Base-by-base conservation (phyloP, 2,329 filamentous ascomycete species). In the Fusarium goolgardi region DNA sequence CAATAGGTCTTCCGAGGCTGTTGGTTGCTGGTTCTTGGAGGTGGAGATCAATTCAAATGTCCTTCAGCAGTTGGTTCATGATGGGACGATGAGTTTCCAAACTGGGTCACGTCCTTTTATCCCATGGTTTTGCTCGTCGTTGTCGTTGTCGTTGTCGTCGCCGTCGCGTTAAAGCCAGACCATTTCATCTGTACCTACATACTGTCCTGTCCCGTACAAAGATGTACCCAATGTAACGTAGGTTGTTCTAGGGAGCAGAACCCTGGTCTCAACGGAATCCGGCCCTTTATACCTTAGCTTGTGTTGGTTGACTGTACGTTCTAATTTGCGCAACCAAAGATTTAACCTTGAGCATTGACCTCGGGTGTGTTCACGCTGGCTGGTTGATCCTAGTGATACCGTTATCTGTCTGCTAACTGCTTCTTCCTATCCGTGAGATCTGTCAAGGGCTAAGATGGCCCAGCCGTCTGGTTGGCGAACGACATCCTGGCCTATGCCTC, bases 401-500 rank as follows among this genome's bases (percentile, higher is more conserved):
- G 59, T 68, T 70, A 71, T 73, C 70, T 69, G 37, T 44, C 50
- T 47, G 31, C 70, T 69, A 27, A 32, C 50, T 47, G 31, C 53
- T 61, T 65, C 53, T 58, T 70, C 47, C 59, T 66, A 60, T 55
- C 64, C 64, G 62, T 35, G 51, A 73, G 71, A 73, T 73, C 71
- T 73, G 60, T 67, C 65, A 61, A 73, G 70, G 61, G 50, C 59
- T 41, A 63, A 71, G 59, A 70, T 70, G 66, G 71, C 71, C 71
- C 71, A 62, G 70, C 66, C 64, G 65, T 65, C 44, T 69, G 71
- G 71, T 73, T 73, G 69, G 70, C 64, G 64, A 73, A 67, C 68
- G 51, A 46, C 56, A 70, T 63, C 71, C 65, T 71, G 53, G 67
- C 59, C 70, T 59, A 65, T 51, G 60, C 64, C 67, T 73, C 71